A percentile compares a stretch with the other conserved stretches of the same genome.
Evolutionary conservation across 2,329 filamentous ascomycete genomes (phyloP).

Genomic region (Dactylellina haptotyla): DNA sequence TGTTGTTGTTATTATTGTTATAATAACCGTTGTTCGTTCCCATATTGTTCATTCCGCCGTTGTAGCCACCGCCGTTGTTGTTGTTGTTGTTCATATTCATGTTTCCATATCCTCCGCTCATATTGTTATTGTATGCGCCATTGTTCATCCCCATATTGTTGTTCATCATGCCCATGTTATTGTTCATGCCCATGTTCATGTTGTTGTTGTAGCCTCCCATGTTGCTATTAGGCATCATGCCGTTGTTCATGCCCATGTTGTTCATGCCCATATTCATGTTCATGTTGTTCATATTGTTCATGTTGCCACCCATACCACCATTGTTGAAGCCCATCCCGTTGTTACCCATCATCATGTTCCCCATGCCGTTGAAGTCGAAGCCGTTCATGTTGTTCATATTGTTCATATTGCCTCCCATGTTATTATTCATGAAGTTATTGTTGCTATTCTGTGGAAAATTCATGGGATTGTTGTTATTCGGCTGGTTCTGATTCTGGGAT

Average conservation of each 20-base stretch:
- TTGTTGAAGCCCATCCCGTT: constrained; percentile 62
- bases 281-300: constrained; percentile 61
- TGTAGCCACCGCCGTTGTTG: constrained; percentile 44
- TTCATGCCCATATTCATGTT: constrained; percentile 60
- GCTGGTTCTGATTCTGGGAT: constrained; percentile 27
- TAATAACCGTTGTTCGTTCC: constrained; percentile 58
- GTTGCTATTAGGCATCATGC: constrained; percentile 57
- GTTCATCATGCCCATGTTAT: constrained; percentile 59
- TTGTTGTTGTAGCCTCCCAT: constrained; percentile 56
- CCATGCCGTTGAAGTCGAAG: constrained; percentile 21
- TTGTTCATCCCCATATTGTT: constrained; percentile 58
- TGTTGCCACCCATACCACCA: constrained; percentile 60
- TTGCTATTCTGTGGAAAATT: constrained; percentile 58
- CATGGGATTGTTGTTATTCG: constrained; percentile 55
- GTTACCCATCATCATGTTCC: constrained; percentile 58
- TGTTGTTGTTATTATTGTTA: constrained; percentile 60
- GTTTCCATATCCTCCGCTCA: constrained; percentile 60
- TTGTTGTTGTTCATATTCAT: too few relatives aligned
- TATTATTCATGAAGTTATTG: constrained; percentile 48
- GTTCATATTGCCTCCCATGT: constrained; percentile 55
- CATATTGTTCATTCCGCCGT: constrained; percentile 32
- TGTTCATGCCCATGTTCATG: constrained; percentile 59
- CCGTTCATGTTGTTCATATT: constrained; percentile 38
- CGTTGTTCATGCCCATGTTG: constrained; percentile 60
- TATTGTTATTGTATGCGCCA: constrained; percentile 57